phyloP scores from a whole-genome alignment of 2,329 filamentous ascomycete genomes.

The Truncatella angustata region DNA sequence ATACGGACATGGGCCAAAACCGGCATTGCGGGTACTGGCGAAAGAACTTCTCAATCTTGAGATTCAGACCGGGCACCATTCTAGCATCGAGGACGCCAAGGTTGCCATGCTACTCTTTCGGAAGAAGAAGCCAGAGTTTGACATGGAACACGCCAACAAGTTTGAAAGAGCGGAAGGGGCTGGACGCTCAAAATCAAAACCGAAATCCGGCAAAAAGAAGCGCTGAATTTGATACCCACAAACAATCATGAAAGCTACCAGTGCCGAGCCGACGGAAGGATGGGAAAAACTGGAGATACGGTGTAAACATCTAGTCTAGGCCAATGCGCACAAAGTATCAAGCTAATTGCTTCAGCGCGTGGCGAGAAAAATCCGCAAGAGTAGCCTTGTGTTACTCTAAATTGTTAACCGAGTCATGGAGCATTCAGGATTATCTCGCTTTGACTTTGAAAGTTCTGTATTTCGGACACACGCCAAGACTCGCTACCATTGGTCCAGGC shows the following conservation, averaged over 20 bases:
- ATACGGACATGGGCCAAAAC: conserved; percentile 65
- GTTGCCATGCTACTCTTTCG: conserved; percentile 89
- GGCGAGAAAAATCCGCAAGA: no score
- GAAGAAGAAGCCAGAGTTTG: conserved; percentile 80
- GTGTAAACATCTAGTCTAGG: no score
- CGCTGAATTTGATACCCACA: conserved; percentile 1
- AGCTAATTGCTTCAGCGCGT: no score
- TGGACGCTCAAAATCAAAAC: neutral
- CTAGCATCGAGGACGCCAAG: conserved; percentile 75
- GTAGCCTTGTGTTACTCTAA: no score
- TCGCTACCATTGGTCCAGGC: no score
- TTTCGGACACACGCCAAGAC: no score
- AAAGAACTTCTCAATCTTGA: conserved; percentile 57
- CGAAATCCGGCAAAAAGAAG: conserved; percentile 7
- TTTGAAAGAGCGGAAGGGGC: conserved; percentile 44
- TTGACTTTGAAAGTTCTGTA: no score
- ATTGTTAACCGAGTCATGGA: no score
- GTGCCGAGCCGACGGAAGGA: no score
- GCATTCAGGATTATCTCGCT: no score
- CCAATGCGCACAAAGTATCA: no score
- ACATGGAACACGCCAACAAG: conserved; percentile 71
- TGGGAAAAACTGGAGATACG: no score
- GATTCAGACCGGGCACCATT: conserved; percentile 64
- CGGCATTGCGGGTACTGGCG: conserved; percentile 60
- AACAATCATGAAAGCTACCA: neutral